phyloP scores from a whole-genome alignment of 2,329 filamentous ascomycete species.

The Penicillium sp. region DNA sequence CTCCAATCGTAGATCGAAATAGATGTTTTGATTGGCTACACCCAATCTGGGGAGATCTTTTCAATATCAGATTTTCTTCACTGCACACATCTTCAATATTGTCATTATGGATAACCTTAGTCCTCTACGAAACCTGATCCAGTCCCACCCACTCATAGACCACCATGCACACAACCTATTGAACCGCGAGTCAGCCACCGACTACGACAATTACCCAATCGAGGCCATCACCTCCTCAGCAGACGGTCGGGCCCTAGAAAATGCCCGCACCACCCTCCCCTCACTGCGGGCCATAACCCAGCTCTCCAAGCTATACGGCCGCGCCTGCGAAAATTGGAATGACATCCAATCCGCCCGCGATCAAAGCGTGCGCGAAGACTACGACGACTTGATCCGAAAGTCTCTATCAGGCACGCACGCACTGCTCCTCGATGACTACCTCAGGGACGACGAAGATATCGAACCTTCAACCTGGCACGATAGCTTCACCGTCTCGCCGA shows the following conservation, averaged over 20 bases:
- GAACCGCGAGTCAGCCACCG: conserved; percentile 30
- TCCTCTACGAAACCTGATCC: conserved; percentile 39
- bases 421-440: conserved; percentile 75
- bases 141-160: conserved; percentile 47
- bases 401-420: conserved; percentile 73
- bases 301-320: conserved; percentile 64
- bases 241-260: conserved; percentile 63
- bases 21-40: not conserved
- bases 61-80: not conserved
- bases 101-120: conserved; percentile 28
- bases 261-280: conserved; percentile 62
- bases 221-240: conserved; percentile 72
- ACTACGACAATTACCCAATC: conserved; percentile 48
- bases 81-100: not conserved
- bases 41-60: not conserved
- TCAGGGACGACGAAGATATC: conserved; percentile 55
- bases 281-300: conserved; percentile 70
- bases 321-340: conserved; percentile 60
- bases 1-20: not conserved
- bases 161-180: conserved; percentile 51
- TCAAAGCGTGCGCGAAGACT: conserved; percentile 50
- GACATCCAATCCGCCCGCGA: conserved; percentile 53
- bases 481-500: conserved; percentile 61
- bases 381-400: conserved; percentile 58
- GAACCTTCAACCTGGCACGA: conserved; percentile 66